Evolutionary conservation across 208 protist species (phyloP), one percentile per base, ranked within the genome.

Genomic region (Leishmania arabica): DNA sequence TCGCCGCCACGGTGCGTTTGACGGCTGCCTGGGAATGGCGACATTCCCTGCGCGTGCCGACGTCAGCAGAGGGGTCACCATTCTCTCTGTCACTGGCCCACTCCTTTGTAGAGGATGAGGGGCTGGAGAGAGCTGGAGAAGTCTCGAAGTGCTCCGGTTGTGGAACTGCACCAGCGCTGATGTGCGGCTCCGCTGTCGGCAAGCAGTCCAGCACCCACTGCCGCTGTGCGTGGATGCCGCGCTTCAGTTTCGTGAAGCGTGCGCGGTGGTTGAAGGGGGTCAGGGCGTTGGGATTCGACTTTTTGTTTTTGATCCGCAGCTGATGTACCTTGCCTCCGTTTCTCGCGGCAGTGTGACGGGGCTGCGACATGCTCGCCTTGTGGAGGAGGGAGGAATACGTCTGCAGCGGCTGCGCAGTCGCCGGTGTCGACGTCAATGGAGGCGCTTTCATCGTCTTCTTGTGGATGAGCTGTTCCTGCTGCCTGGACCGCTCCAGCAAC

Each of bases 231-330:
- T 85, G 53, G 45, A 92, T 88, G 58, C 74, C 62, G 62, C 86
- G 89, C 71, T 90, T 90, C 6, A 93, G 73, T 27, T 76, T 84
- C 13, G 89, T 89, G 51, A 86, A 84, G 21, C 60, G 85, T 4
- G 79, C 74, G n/a, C 87, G 79, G 69, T 91, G 83, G 74, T 93
- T 93, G 45, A 87, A 88, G 15, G 83, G 78, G 6, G 70, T 64
- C 24, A 3, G 24, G 4, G 77, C 31, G 34, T 89, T 77, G 2
- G 89, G 87, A 75, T 92, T 80, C 1, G 62, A n/a, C 64, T 76
- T 81, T 71, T 90, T 92, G 70, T 69, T 73, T 24, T 85, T 83
- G 9, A 40, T 72, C 53, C 71, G 27, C 64, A 40, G 74, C 5
- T 8, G 24, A 1, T n/a, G 3, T 6, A 42, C 27, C 31, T n/a